Conservation (phyloP, 768 basidiomycete genomes). For the Asterophora lycoperdoides region DNA sequence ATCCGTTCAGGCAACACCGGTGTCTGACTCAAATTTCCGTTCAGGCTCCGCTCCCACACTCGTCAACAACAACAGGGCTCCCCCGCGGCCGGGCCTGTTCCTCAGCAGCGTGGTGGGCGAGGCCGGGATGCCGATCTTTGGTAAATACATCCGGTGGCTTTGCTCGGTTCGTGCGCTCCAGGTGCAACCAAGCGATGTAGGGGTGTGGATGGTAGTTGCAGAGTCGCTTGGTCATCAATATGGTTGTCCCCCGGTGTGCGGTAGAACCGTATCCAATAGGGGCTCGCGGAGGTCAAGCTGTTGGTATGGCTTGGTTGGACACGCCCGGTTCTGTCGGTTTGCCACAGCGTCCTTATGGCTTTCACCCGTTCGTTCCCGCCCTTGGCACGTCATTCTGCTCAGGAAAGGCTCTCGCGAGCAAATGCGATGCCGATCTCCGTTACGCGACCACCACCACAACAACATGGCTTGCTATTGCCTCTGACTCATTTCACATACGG, state of each 20-base stretch:
- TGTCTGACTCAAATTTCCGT: conserved; percentile 15
- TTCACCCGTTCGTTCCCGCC: conserved; percentile 23
- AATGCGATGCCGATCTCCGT: conserved; percentile 23
- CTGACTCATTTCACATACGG: conserved; percentile 50
- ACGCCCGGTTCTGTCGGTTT: conserved; percentile 36
- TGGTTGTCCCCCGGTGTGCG: conserved; percentile 33
- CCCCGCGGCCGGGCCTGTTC: conserved; percentile 47
- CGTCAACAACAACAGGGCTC: conserved; percentile 70
- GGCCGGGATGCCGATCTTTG: conserved; percentile 51
- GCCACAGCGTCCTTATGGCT: conserved; percentile 26
- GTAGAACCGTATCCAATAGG: conserved; percentile 19
- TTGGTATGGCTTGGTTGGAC: conserved; percentile 31
- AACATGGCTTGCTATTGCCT: conserved; percentile 25
- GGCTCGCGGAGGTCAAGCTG: conserved; percentile 13
- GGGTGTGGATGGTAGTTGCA: conserved; percentile 47
- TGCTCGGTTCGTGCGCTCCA: conserved; percentile 38
- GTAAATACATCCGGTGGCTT: conserved; percentile 38
- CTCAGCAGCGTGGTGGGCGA: conserved; percentile 41
- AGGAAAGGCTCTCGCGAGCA: conserved; percentile 4
- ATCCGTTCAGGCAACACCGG: conserved; percentile 9
- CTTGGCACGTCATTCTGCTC: conserved; percentile 5
- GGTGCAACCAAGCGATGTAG: conserved; percentile 41
- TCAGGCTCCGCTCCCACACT: conserved; percentile 83
- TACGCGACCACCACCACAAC: conserved; percentile 22
- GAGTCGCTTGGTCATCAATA: conserved; percentile 29